A percentile compares a stretch with the other conserved stretches of the same genome.
phyloP scores from a whole-genome alignment of 208 protist genomes.

The Leishmania amazonensis region DNA sequence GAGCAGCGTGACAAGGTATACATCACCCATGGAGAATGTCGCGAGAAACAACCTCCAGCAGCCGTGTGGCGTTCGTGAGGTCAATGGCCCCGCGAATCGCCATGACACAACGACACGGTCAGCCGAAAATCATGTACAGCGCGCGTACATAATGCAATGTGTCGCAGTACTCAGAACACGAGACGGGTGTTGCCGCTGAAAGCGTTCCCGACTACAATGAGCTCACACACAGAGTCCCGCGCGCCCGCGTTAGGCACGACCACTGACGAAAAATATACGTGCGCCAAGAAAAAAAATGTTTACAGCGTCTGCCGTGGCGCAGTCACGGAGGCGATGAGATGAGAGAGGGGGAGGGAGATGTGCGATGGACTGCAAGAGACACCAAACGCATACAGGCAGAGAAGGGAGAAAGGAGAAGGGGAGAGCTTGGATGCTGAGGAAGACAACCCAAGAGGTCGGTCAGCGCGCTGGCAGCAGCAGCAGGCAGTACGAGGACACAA shows the following conservation, averaged over 20 bases:
- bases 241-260: neutral
- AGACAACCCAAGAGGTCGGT: neutral
- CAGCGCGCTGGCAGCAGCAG: neutral
- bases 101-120: slow-evolving; percentile 30
- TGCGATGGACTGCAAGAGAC: neutral
- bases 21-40: slow-evolving; percentile 61
- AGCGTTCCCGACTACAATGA: slow-evolving; percentile 8
- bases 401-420: neutral
- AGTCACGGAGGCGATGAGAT: neutral
- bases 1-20: slow-evolving; percentile 43
- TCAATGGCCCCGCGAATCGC: slow-evolving; percentile 38
- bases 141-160: slow-evolving; percentile 35
- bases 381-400: neutral
- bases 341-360: neutral
- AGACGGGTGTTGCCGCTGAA: slow-evolving; percentile 39
- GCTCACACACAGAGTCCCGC: slow-evolving; percentile 1
- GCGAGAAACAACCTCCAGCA: slow-evolving; percentile 76
- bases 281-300: neutral
- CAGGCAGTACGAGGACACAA: too few relatives aligned
- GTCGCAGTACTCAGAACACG: slow-evolving; percentile 32
- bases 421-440: neutral
- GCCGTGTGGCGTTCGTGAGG: slow-evolving; percentile 38
- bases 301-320: neutral
- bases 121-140: slow-evolving; percentile 37
- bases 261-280: neutral